Conservation (phyloP, 768 basidiomycete species). For the Boletus subcaerulescens region DNA sequence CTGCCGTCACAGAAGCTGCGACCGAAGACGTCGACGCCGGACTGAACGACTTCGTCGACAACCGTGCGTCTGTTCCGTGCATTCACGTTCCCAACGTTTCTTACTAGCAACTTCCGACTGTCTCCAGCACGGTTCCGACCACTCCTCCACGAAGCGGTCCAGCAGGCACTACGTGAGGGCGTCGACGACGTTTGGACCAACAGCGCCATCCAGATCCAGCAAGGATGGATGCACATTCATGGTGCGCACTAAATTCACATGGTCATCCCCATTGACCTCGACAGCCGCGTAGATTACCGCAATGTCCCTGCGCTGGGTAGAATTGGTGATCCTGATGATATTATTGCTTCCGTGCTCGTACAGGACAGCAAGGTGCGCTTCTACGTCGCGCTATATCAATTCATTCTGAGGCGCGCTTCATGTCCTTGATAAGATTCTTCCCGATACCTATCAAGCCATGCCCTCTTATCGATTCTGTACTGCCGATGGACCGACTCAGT, state of each 20-base stretch:
- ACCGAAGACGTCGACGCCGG: conserved; percentile 44
- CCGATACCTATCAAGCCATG: conserved; percentile 81
- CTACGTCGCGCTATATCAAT: not conserved
- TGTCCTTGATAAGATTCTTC: conserved; percentile 45
- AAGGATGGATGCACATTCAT: conserved; percentile 89
- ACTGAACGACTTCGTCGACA: conserved; percentile 69
- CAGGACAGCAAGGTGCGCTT: conserved; percentile 57
- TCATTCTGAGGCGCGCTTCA: not conserved
- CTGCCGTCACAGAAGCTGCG: conserved; percentile 39
- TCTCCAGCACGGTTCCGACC: conserved; percentile 54
- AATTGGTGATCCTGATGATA: conserved; percentile 83
- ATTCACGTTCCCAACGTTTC: not conserved
- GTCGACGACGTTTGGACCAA: conserved; percentile 66
- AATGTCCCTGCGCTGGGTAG: conserved; percentile 73
- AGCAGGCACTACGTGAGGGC: conserved; percentile 49
- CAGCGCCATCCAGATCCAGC: conserved; percentile 59
- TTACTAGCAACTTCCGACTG: not conserved
- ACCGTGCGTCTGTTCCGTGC: conserved; percentile 45
- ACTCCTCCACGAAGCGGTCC: conserved; percentile 59
- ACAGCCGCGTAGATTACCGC: conserved; percentile 50
- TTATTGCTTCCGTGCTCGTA: conserved; percentile 73
- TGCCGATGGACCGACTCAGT: conserved; percentile 61
- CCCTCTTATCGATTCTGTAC: conserved; percentile 82
- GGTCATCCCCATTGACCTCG: not conserved
- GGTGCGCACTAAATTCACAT: conserved; percentile 31